Conservation (phyloP, 805 yeast genomes). For the Komagataella mondaviorum region DNA sequence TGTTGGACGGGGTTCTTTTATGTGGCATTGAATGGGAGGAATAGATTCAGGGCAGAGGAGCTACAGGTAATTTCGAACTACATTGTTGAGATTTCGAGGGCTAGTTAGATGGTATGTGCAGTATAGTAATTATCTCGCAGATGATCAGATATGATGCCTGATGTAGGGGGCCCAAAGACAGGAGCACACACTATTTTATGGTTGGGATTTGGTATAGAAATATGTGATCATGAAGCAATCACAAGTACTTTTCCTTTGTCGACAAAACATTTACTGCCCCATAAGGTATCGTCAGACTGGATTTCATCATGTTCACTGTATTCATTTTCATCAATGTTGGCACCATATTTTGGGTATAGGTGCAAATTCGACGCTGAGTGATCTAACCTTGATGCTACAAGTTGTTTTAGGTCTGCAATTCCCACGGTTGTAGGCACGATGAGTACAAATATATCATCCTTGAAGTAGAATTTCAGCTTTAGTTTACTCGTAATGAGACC, state of each 20-base stretch:
- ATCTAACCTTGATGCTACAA: constrained; percentile 16
- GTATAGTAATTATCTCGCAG: background rate
- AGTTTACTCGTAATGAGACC: constrained; percentile 17
- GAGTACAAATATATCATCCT: constrained; percentile 72
- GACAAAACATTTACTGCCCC: constrained; percentile 12
- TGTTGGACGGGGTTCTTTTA: background rate
- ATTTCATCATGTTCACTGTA: constrained; percentile 10
- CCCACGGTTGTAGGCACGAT: constrained; percentile 13
- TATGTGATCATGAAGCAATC: constrained; percentile 1
- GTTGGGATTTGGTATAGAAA: too few relatives aligned
- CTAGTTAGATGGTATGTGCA: background rate
- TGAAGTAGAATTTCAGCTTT: constrained; percentile 65
- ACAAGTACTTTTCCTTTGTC: constrained; percentile 21
- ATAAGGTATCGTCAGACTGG: constrained; percentile 10
- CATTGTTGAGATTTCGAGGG: background rate
- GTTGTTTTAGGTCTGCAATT: constrained; percentile 11
- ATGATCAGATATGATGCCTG: background rate
- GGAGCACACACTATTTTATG: background rate
- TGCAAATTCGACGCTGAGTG: constrained; percentile 11
- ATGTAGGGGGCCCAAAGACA: background rate
- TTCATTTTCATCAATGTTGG: constrained; percentile 10
- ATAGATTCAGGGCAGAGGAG: background rate
- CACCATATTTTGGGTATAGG: constrained; percentile 14
- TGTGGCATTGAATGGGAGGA: background rate
- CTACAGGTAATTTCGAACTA: background rate